These are phyloP conservation scores for Sugiyamaella grinbergsii DNA, from an alignment of 1,139 yeast species.

Conservation along the genomic window DNA sequence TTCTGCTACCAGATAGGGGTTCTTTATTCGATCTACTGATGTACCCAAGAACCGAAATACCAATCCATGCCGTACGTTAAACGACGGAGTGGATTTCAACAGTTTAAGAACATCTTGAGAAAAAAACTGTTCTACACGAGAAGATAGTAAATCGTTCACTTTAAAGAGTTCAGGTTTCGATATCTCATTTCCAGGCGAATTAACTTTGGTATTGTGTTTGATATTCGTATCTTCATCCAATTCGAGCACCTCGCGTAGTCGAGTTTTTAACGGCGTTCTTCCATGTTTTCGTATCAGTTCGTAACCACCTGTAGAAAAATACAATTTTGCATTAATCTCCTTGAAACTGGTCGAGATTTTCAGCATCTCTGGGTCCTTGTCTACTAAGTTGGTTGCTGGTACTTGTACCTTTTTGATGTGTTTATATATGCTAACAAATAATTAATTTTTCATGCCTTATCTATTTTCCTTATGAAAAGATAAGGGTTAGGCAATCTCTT, in stretches of 20 bases:
- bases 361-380: neutral
- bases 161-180: slow-evolving; percentile 20
- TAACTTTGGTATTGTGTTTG: slow-evolving; percentile 9
- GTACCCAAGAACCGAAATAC: slow-evolving; percentile 30
- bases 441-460: neutral
- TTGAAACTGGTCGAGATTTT: no score
- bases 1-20: slow-evolving; percentile 29
- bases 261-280: slow-evolving; percentile 5
- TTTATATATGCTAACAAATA: neutral
- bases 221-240: slow-evolving; percentile 8
- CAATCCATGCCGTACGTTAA: slow-evolving; percentile 28
- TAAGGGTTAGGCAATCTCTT: slow-evolving; percentile 9
- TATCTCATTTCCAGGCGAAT: neutral
- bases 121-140: slow-evolving; percentile 26
- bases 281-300: neutral
- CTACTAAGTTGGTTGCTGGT: neutral
- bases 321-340: neutral
- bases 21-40: slow-evolving; percentile 25
- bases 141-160: slow-evolving; percentile 18
- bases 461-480: slow-evolving; percentile 1
- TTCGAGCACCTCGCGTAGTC: slow-evolving; percentile 13
- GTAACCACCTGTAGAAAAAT: slow-evolving; percentile 1
- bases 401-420: neutral
- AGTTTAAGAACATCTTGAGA: slow-evolving; percentile 25
- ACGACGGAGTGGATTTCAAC: slow-evolving; percentile 26